Evolutionary conservation across 2,329 filamentous ascomycete genomes (phyloP).

Genomic region (Microdochium bolleyi): DNA sequence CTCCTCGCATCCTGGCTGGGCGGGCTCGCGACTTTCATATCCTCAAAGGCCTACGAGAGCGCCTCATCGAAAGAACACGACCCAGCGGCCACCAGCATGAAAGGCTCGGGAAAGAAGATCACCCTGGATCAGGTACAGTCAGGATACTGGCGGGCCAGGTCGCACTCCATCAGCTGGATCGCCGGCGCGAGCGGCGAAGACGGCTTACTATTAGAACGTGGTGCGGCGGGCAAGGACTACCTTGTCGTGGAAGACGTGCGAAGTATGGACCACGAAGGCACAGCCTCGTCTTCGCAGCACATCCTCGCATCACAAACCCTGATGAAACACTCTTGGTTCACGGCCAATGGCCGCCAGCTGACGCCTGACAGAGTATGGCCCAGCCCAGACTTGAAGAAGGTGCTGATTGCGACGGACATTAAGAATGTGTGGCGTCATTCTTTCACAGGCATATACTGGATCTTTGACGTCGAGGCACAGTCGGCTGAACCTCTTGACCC

Average conservation of each 20-base stretch:
- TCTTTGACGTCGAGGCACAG: constrained; percentile 83
- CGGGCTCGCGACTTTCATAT: constrained; percentile 60
- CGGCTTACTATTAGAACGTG: constrained; percentile 73
- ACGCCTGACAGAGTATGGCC: constrained; percentile 59
- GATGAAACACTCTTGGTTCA: constrained; percentile 63
- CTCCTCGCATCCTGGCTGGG: constrained; percentile 61
- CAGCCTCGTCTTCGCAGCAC: constrained; percentile 22
- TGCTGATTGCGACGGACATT: constrained; percentile 68
- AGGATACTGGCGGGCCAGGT: constrained; percentile 57
- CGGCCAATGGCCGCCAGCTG: constrained; percentile 46
- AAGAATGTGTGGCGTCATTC: constrained; percentile 86
- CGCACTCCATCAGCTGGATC: constrained; percentile 69
- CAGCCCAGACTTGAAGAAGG: constrained; percentile 76
- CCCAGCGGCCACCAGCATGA: constrained; percentile 51
- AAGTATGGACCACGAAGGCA: constrained; percentile 34
- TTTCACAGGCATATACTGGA: constrained; percentile 78
- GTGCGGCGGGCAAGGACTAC: constrained; percentile 58
- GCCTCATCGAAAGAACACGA: constrained; percentile 57
- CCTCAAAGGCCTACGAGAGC: constrained; percentile 57
- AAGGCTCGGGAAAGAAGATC: constrained; percentile 62
- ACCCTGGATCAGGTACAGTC: constrained; percentile 62
- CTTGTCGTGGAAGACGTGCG: constrained; percentile 83
- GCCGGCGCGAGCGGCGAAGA: constrained; percentile 69
- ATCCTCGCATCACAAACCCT: constrained; percentile 54
- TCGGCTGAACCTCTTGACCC: constrained; percentile 71